Evolutionary conservation across 1,284 basidiomycete species (phyloP), one percentile per base, ranked within the genome.

Genomic region (Erythrobasidium hasegawianum): DNA sequence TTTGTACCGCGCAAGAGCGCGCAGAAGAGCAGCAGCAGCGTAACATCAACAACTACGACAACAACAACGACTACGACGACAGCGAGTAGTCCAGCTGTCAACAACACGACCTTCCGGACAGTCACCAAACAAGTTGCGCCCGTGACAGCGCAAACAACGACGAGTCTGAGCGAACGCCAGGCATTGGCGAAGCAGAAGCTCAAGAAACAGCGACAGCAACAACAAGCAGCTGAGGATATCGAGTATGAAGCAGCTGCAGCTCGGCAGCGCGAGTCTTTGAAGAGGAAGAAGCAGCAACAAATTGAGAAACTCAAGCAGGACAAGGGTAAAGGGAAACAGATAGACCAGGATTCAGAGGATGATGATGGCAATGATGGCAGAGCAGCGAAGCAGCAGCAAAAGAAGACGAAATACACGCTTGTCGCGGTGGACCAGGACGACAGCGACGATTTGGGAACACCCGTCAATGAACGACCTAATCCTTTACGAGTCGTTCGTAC

Each of bases 121-220:
- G 61, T 64, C n/a, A 64, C 61, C 4, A 33, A 54, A 38, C 29
- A 40, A 2, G 45, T 18, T 13, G 61, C 39, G 29, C 29, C 39
- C 10, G n/a, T n/a, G n/a, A n/a, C n/a, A n/a, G n/a, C n/a, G n/a
- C n/a, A n/a, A n/a, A n/a, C n/a, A n/a, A 7, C 43, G 22, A 18
- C 43, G 16, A 47, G 43, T 24, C 22, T 64, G n/a, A 57, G 47
- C 9, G 61, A 64, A 43, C 20, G 61, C 24, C 61, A 64, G 40
- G 61, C 54, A 8, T 29, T 64, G 22, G 61, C 61, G 9, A 57
- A 18, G 49, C 41, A 50, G 24, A 49, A 57, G 33, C 16, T 52
- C 29, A 43, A 50, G 24, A 64, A 33, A 43, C 41, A 64, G 43
- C 39, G 38, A n/a, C 38, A 64, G 27, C 53, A 33, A 33, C 53